Percentiles rank a stretch among this genome's conserved stretches.
Conservation (phyloP, 1,284 basidiomycete species). For the Ustilago vetiveriae region DNA sequence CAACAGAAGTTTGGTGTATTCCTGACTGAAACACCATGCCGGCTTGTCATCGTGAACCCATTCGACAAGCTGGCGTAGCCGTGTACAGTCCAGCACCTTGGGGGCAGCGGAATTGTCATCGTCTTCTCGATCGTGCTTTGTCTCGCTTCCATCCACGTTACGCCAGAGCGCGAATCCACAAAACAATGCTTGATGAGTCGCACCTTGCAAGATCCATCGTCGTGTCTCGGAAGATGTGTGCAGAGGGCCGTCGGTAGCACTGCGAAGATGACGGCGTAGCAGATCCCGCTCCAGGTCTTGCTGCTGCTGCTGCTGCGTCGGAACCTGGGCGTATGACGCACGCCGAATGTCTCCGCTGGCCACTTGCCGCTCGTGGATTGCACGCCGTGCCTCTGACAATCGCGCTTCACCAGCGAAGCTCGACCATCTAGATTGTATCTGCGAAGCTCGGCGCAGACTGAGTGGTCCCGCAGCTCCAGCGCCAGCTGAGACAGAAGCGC, state of each 20-base stretch:
- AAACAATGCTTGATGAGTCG: constrained; percentile 16
- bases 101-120: not conserved
- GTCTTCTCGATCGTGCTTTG: not conserved
- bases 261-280: constrained; percentile 11
- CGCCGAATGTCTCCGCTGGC: constrained; percentile 1
- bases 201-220: constrained; percentile 36
- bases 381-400: constrained; percentile 9
- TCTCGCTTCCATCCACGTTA: not conserved
- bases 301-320: constrained; percentile 3
- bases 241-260: not conserved
- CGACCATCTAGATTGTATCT: constrained; percentile 19
- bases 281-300: constrained; percentile 11
- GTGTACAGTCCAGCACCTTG: constrained; percentile 1
- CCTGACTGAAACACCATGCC: constrained; percentile 31
- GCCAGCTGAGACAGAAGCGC: constrained; percentile 11
- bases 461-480: not conserved
- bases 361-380: not conserved
- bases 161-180: constrained; percentile 26
- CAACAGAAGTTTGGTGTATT: constrained; percentile 24
- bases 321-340: constrained; percentile 6
- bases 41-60: constrained; percentile 17
- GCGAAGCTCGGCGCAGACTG: constrained; percentile 2
- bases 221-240: constrained; percentile 21
- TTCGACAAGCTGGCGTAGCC: constrained; percentile 18
- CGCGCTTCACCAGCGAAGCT: constrained; percentile 27